A percentile compares a stretch with the other conserved stretches of the same genome.
Conservation (phyloP, 805 yeast genomes). For the Pichia cabralensis region DNA sequence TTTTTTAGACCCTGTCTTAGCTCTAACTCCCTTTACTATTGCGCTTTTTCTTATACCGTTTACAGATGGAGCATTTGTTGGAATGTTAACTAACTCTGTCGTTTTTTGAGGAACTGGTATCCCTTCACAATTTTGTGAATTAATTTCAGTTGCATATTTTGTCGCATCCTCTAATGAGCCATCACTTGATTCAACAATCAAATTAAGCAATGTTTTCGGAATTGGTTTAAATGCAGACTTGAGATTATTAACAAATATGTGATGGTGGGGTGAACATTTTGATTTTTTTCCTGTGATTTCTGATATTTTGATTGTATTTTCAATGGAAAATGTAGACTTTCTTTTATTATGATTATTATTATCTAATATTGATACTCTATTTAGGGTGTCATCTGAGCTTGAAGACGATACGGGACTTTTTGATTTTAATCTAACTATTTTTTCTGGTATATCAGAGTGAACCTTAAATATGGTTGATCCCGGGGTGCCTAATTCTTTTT, state of each 20-base stretch:
- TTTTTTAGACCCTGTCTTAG: constrained; percentile 11
- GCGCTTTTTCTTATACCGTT: constrained; percentile 27
- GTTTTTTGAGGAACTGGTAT: constrained; percentile 50
- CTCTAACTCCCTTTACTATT: constrained; percentile 26
- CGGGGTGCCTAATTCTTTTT: not conserved
- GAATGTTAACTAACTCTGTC: constrained; percentile 52
- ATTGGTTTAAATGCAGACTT: constrained; percentile 26
- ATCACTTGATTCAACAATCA: constrained; percentile 52
- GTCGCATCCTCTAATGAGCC: constrained; percentile 57
- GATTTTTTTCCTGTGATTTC: not conserved
- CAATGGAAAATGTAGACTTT: not conserved
- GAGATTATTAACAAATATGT: constrained; percentile 16
- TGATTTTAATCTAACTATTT: constrained; percentile 3
- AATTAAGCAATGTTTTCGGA: constrained; percentile 28
- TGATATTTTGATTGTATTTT: not conserved
- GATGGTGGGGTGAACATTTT: constrained; percentile 33
- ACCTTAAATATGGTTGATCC: not conserved
- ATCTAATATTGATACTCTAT: not conserved
- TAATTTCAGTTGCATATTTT: constrained; percentile 58
- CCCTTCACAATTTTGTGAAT: constrained; percentile 51
- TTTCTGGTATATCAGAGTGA: constrained; percentile 2
- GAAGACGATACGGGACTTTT: constrained; percentile 4
- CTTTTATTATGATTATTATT: not conserved
- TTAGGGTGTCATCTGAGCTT: constrained; percentile 5
- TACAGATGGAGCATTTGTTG: constrained; percentile 28